These are phyloP conservation scores for Piper longum DNA, from an alignment of 164 flowering plant genomes.

Conservation along the genomic window DNA sequence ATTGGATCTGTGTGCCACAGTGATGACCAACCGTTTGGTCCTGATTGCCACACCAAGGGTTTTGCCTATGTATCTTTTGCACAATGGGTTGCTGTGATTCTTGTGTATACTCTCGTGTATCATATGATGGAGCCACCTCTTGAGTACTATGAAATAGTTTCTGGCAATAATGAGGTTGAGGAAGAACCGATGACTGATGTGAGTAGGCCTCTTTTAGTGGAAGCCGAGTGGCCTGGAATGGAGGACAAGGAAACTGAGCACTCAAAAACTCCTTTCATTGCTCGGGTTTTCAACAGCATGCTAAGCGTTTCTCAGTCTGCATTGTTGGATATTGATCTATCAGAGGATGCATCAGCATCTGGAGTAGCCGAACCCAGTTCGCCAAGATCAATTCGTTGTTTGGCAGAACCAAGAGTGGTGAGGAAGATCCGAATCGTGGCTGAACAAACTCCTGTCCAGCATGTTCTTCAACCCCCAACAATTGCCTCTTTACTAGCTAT, in stretches of 20 bases:
- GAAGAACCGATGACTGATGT: conserved; percentile 20
- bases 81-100: conserved; percentile 83
- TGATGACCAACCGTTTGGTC: conserved; percentile 51
- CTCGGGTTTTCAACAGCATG: conserved; percentile 42
- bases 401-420: conserved; percentile 69
- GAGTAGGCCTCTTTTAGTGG: conserved; percentile 65
- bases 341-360: conserved; percentile 14
- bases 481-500: conserved; percentile 75
- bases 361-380: conserved; percentile 9
- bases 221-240: conserved; percentile 92
- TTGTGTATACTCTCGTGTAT: conserved; percentile 78
- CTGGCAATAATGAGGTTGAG: conserved; percentile 27
- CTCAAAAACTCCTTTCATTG: conserved; percentile 68
- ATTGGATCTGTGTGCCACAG: conserved; percentile 74
- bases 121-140: conserved; percentile 98
- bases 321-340: conserved; percentile 37
- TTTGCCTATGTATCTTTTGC: conserved; percentile 79
- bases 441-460: conserved; percentile 61
- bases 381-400: conserved; percentile 48
- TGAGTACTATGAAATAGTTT: conserved; percentile 56
- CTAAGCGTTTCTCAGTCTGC: conserved; percentile 27
- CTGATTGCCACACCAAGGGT: conserved; percentile 44
- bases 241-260: conserved; percentile 78
- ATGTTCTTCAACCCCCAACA: conserved; percentile 86
- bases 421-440: conserved; percentile 69